Conservation (phyloP, 1,284 basidiomycete genomes). For the Lentinus polychrous region DNA sequence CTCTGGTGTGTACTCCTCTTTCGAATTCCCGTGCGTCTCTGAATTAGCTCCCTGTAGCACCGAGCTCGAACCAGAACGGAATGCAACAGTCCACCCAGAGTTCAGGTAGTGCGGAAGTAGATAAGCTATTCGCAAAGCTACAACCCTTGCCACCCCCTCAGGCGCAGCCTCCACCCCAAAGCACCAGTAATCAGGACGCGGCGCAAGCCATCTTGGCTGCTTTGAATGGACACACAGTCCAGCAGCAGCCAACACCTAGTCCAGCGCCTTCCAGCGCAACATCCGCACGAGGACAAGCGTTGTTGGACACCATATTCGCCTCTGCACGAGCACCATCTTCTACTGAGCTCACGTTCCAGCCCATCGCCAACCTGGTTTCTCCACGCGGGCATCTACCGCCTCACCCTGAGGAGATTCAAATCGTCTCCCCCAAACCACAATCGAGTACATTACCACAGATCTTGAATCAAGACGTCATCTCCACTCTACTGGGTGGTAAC, state of each 20-base stretch:
- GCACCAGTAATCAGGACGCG: slow-evolving; percentile 12
- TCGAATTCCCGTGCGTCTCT: too few relatives aligned
- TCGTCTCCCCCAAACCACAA: slow-evolving; percentile 40
- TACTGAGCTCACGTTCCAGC: slow-evolving; percentile 6
- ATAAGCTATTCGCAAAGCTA: slow-evolving; percentile 57
- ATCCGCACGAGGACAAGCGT: slow-evolving; percentile 31
- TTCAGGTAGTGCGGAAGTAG: slow-evolving; percentile 41
- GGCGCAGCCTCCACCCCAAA: slow-evolving; percentile 10
- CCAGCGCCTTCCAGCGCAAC: slow-evolving; percentile 8
- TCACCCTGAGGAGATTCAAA: slow-evolving; percentile 25
- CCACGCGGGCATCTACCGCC: slow-evolving; percentile 12
- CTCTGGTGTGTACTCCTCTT: slow-evolving; percentile 1
- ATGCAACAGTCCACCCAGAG: slow-evolving; percentile 10
- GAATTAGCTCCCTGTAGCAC: too few relatives aligned
- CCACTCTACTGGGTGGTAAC: slow-evolving; percentile 34
- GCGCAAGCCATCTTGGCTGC: slow-evolving; percentile 21
- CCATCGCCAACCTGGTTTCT: not conserved
- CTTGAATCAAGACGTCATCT: slow-evolving; percentile 58
- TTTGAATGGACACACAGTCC: slow-evolving; percentile 2
- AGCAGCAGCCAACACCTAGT: slow-evolving; percentile 4
- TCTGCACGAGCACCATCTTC: slow-evolving; percentile 31
- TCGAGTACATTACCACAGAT: slow-evolving; percentile 44
- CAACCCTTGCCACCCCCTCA: slow-evolving; percentile 15
- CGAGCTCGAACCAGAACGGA: not conserved
- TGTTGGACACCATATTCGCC: slow-evolving; percentile 47